A percentile compares a stretch with the other conserved stretches of the same genome.
These are phyloP conservation scores for Betula pendula DNA, from an alignment of 306 rosid species.

Conservation along the genomic window DNA sequence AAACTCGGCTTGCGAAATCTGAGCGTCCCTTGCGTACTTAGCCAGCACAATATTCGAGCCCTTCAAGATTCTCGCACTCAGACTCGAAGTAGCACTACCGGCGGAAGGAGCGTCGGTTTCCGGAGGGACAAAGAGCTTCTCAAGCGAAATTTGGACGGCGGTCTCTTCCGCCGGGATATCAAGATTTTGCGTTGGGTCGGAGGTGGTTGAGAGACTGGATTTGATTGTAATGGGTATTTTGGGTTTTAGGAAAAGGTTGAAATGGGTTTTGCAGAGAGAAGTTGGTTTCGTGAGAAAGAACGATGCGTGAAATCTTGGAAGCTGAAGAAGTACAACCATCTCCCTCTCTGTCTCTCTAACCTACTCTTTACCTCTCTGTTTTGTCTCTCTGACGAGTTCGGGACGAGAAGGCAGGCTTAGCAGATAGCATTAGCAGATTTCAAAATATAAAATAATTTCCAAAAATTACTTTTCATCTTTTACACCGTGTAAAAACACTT, in stretches of 20 bases:
- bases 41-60: slow-evolving; percentile 89
- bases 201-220: slow-evolving; percentile 48
- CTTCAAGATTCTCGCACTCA: slow-evolving; percentile 63
- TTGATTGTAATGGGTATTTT: slow-evolving; percentile 30
- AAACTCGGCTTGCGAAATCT: slow-evolving; percentile 66
- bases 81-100: slow-evolving; percentile 18
- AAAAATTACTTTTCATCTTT: no score
- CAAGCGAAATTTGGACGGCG: slow-evolving; percentile 42
- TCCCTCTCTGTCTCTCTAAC: neutral
- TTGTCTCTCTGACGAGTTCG: slow-evolving; percentile 1
- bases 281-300: slow-evolving; percentile 22
- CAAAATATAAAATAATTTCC: no score
- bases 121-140: slow-evolving; percentile 85
- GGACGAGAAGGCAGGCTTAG: no score
- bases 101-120: slow-evolving; percentile 52
- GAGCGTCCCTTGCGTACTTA: slow-evolving; percentile 76
- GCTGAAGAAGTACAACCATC: slow-evolving; percentile 56
- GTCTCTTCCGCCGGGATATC: slow-evolving; percentile 13
- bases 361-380: neutral
- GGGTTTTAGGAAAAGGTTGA: slow-evolving; percentile 27
- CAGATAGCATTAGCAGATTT: no score
- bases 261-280: slow-evolving; percentile 24
- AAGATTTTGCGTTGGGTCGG: slow-evolving; percentile 39
- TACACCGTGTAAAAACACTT: no score
- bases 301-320: slow-evolving; percentile 39